Evolutionary conservation across 2,329 filamentous ascomycete genomes (phyloP), one percentile per base, ranked within the genome.

Genomic region (Cladosporium colombiae): DNA sequence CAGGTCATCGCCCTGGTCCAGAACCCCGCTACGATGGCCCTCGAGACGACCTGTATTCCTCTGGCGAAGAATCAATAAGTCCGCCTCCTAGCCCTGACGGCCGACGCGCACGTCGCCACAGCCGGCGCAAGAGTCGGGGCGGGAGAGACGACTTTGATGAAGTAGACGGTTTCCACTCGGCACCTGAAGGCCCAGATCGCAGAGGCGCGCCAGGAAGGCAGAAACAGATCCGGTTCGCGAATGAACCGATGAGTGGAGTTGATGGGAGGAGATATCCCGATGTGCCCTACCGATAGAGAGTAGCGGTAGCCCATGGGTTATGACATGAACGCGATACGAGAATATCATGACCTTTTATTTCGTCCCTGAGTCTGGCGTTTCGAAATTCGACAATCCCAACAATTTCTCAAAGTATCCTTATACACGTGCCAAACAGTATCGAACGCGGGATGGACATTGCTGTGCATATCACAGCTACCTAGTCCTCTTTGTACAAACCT

Each of bases 191-290:
- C 4, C 46, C 50, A 1, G 50, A 49, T 37, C 31, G 50, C 27
- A 37, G 44, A 21, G 57, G 52, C 13, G 59, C 64, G n/a, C 62
- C 65, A 14, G 68, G 67, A 1, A 58, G 67, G 61, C 65, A 61
- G 21, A 72, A 71, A 60, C 61, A 69, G 68, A 70, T 71, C 27
- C 35, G 71, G 31, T 74, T 73, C 44, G 70, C 67, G 46, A 64
- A 56, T 50, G 66, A 64, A 52, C 37, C 65, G 23, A 52, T 57
- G 37, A 66, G 50, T 27, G 70, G 67, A 3, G 67, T 72, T 21
- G 67, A 70, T 66, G 70, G 70, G 65, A 68, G 70, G 64, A 67
- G 66, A 56, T 72, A 72, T 66, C 64, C 66, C 62, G 65, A 63
- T 33, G 64, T 52, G 61, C 65, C 65, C 27, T 70, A 65, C 62